A percentile compares a stretch with the other conserved stretches of the same genome.
phyloP scores from a whole-genome alignment of 2,329 filamentous ascomycete genomes.

The Dryadomyces quercivorus region DNA sequence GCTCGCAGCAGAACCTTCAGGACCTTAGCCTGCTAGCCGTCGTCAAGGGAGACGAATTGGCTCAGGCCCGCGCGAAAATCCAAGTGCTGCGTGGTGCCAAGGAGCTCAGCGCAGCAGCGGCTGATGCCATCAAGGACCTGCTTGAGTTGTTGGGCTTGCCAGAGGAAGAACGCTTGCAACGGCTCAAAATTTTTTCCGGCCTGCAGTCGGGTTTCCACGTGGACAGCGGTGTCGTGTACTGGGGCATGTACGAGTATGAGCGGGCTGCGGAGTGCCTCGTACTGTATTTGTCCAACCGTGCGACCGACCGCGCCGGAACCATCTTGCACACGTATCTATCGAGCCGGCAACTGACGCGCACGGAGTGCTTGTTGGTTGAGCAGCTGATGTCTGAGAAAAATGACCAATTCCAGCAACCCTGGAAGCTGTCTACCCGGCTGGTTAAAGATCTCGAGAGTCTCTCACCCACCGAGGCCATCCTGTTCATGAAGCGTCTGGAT shows the following conservation, averaged over 20 bases:
- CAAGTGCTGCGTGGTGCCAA: conserved; percentile 8
- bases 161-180: conserved; percentile 2
- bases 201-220: conserved; percentile 15
- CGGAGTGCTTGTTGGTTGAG: conserved; percentile 26
- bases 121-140: conserved; percentile 2
- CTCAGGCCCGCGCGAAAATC: conserved; percentile 11
- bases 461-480: conserved; percentile 26
- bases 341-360: conserved; percentile 22
- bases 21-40: conserved; percentile 12
- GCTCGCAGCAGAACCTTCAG: conserved; percentile 13
- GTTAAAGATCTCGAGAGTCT: conserved; percentile 27
- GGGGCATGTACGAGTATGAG: conserved; percentile 13
- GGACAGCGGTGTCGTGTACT: conserved; percentile 11
- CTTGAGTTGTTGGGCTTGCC: neutral
- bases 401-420: conserved; percentile 14
- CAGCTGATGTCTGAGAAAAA: conserved; percentile 23
- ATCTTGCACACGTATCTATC: conserved; percentile 31
- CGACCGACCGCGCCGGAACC: conserved; percentile 25
- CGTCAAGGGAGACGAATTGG: conserved; percentile 10
- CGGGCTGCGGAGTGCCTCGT: conserved; percentile 16
- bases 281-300: conserved; percentile 29
- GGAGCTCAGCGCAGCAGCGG: neutral
- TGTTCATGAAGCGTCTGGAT: conserved; percentile 21
- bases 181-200: conserved; percentile 11
- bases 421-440: conserved; percentile 18